Evolutionary conservation across 2,329 filamentous ascomycete genomes (phyloP).

Genomic region (Aspergillus flavus): DNA sequence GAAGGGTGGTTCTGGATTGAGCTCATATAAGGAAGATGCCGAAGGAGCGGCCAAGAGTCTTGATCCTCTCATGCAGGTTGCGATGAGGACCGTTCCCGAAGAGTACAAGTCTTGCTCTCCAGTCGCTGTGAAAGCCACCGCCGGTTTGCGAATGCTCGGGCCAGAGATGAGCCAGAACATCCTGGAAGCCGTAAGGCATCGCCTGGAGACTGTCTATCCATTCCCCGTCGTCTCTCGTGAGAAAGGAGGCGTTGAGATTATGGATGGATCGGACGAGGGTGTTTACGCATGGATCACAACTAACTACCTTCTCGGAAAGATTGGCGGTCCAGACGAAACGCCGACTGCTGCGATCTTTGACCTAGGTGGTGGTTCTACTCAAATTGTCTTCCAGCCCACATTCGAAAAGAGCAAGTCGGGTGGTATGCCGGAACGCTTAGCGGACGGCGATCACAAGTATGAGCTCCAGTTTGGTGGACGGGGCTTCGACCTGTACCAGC

Average conservation of each 20-base stretch:
- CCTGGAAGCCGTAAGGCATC: constrained; percentile 77
- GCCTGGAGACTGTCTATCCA: constrained; percentile 85
- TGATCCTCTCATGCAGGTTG: constrained; percentile 83
- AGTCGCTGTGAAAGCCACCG: constrained; percentile 96
- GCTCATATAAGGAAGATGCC: constrained; percentile 83
- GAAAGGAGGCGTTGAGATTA: constrained; percentile 88
- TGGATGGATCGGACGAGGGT: constrained; percentile 96
- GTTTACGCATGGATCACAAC: constrained; percentile 99
- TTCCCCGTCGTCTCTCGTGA: constrained; percentile 90
- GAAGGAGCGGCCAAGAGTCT: constrained; percentile 86
- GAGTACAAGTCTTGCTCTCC: constrained; percentile 90
- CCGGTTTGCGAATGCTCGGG: constrained; percentile 86
- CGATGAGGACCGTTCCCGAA: constrained; percentile 81
- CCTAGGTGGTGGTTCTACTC: constrained; percentile 92
- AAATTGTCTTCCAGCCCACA: constrained; percentile 97
- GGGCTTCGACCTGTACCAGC: constrained; percentile 91
- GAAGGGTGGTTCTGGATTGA: constrained; percentile 76
- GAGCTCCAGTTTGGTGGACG: constrained; percentile 85
- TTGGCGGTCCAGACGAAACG: constrained; percentile 85
- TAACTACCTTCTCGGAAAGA: constrained; percentile 97
- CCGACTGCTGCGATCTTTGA: constrained; percentile 95
- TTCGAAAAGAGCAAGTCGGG: constrained; percentile 73
- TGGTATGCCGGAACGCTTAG: constrained; percentile 82
- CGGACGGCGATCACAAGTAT: constrained; percentile 95
- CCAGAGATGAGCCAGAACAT: constrained; percentile 79